Base-by-base conservation (phyloP, 73 alveolate genomes). In the Breviolum minutum region DNA sequence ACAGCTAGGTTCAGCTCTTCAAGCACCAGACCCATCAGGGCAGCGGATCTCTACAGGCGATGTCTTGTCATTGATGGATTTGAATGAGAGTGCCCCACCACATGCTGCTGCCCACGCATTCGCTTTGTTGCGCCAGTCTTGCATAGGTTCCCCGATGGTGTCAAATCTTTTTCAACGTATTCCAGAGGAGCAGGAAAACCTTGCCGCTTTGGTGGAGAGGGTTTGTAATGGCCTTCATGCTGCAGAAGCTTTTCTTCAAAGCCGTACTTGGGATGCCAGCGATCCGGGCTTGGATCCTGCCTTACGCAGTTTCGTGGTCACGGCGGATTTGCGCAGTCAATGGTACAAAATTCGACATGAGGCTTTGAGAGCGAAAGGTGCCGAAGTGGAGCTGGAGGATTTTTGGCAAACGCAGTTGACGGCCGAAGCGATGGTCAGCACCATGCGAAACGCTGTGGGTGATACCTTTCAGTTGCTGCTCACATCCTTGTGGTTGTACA, bases 281-380 rank as follows among this genome's bases (percentile, higher is more conserved):
- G 97, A 92, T 22, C 81, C 97, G 20, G 97, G 90, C 26, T 66
- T 92, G 26, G 97, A 92, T 68, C 97, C 97, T 7, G 69, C 90
- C 40, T 32, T 92, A 22, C 27, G 85, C 91, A 94, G 99, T 30
- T 79, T 94, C 93, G 99, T 80, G 71, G 63, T 61, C 61, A 79
- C 99, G 16, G 99, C 94, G 26, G 60, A 29, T 17, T 29, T 94
- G 85, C 99, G 99, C 26, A 94, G 99, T 71, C 99, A 79, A 32
- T 94, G 99, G 99, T 93, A 94, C 66, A 94, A 80, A 94, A 77
- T 94, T 29, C 99, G 99, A 62, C 69, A 62, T n/a, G 94, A 94
- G 99, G 99, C 85, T 26, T 20, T 30, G 60, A 11, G 63, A 29
- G 86, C 27, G 89, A 27, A 19, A 82, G 91, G 91, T 82, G 71